Evolutionary conservation across 2,329 filamentous ascomycete species (phyloP).

Genomic region (Teratosphaeria nubilosa): DNA sequence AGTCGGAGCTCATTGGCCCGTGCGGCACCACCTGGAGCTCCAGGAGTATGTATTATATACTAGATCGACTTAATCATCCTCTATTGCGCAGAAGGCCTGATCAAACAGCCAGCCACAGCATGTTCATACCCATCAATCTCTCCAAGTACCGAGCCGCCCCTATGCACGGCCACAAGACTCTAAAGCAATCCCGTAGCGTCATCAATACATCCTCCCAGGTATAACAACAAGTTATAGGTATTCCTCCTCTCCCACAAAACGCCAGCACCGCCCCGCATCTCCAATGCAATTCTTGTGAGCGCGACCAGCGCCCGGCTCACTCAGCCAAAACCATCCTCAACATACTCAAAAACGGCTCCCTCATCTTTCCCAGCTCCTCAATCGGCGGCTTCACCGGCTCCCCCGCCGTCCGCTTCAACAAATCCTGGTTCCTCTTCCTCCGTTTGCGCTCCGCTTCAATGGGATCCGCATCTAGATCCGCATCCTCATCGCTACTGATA

Average conservation of each 20-base stretch:
- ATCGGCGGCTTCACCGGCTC: constrained; percentile 29
- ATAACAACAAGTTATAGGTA: background rate
- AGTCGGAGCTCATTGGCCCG: no score
- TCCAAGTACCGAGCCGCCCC: no score
- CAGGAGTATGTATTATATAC: no score
- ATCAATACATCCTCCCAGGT: background rate
- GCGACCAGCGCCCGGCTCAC: background rate
- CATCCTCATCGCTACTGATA: constrained; percentile 53
- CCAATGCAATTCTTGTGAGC: background rate
- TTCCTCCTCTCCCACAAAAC: background rate
- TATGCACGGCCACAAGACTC: background rate
- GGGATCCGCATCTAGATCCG: constrained; percentile 63
- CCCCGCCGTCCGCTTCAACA: constrained; percentile 41
- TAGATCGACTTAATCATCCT: no score
- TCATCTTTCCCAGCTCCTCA: constrained; percentile 24
- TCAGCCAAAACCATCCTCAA: constrained; percentile 26
- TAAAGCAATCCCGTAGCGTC: background rate
- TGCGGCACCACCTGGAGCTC: no score
- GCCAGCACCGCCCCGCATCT: background rate
- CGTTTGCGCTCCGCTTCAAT: constrained; percentile 77
- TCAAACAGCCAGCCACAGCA: no score
- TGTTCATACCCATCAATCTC: no score
- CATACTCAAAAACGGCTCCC: constrained; percentile 25
- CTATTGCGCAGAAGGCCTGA: no score
- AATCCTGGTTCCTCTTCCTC: constrained; percentile 66